These are phyloP conservation scores for Sporothrix globosa DNA, from an alignment of 2,329 filamentous ascomycete genomes.

Conservation along the genomic window DNA sequence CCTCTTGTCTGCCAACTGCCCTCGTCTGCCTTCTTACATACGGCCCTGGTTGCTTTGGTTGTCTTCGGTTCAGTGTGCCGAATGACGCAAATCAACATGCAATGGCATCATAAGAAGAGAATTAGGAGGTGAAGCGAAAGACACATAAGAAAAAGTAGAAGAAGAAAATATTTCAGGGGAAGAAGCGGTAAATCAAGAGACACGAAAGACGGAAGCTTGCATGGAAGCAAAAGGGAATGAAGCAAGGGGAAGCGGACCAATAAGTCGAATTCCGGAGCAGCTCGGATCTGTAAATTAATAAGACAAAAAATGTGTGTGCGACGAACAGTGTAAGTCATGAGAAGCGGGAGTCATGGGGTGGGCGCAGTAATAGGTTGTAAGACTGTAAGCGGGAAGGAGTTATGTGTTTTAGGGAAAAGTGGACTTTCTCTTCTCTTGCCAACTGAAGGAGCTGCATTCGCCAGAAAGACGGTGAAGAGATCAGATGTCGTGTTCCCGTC, in stretches of 20 bases:
- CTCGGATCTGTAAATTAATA: constrained; percentile 7
- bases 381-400: not conserved
- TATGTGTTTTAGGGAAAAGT: not conserved
- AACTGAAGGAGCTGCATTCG: not conserved
- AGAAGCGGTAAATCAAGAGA: constrained; percentile 20
- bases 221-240: not conserved
- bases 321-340: not conserved
- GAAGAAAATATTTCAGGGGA: not conserved
- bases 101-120: constrained; percentile 32
- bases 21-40: not conserved
- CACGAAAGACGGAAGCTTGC: not conserved
- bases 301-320: not conserved
- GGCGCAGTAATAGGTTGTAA: not conserved
- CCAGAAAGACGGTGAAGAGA: constrained; percentile 22
- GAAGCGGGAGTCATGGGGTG: not conserved
- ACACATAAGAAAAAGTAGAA: not conserved
- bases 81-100: constrained; percentile 31
- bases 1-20: not conserved
- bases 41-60: not conserved
- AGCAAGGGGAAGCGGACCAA: not conserved
- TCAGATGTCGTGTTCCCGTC: constrained; percentile 21
- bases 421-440: not conserved
- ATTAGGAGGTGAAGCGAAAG: not conserved
- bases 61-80: constrained; percentile 18
- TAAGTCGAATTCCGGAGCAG: not conserved